phyloP scores from a whole-genome alignment of 2,329 filamentous ascomycete species.

The Alternaria gansuensis region DNA sequence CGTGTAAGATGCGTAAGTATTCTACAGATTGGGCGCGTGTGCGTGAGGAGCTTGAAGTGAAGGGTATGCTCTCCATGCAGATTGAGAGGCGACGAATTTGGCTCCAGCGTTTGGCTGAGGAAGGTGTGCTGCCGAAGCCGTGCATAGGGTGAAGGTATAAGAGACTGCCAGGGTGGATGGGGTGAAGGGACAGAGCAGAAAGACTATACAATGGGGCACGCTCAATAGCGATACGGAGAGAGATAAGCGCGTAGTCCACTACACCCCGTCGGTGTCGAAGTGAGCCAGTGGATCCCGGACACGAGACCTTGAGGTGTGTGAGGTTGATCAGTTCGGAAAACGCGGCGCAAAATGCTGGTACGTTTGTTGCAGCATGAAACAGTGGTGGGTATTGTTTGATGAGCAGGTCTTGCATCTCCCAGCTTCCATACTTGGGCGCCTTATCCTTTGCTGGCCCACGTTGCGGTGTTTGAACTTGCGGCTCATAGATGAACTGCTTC shows the following conservation, averaged over 20 bases:
- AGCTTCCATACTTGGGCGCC: slow-evolving; percentile 79
- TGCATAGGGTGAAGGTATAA: slow-evolving; percentile 78
- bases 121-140: slow-evolving; percentile 78
- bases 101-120: slow-evolving; percentile 75
- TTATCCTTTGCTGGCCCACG: slow-evolving; percentile 63
- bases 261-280: slow-evolving; percentile 78
- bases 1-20: slow-evolving; percentile 71
- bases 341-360: slow-evolving; percentile 81
- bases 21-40: slow-evolving; percentile 72
- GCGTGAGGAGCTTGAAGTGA: slow-evolving; percentile 62
- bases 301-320: slow-evolving; percentile 77
- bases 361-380: slow-evolving; percentile 89
- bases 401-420: slow-evolving; percentile 80
- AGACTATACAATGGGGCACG: slow-evolving; percentile 72
- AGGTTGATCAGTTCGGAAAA: slow-evolving; percentile 74
- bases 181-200: slow-evolving; percentile 73
- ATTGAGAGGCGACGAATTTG: slow-evolving; percentile 80
- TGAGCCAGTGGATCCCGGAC: slow-evolving; percentile 71
- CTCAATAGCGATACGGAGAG: slow-evolving; percentile 83
- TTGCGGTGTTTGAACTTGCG: slow-evolving; percentile 70
- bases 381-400: slow-evolving; percentile 87
- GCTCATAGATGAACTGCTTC: slow-evolving; percentile 82
- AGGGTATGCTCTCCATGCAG: slow-evolving; percentile 73
- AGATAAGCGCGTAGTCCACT: slow-evolving; percentile 90
- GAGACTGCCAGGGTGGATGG: slow-evolving; percentile 78